Evolutionary conservation across 805 yeast genomes (phyloP).

Genomic region (Schwanniomyces sp.): DNA sequence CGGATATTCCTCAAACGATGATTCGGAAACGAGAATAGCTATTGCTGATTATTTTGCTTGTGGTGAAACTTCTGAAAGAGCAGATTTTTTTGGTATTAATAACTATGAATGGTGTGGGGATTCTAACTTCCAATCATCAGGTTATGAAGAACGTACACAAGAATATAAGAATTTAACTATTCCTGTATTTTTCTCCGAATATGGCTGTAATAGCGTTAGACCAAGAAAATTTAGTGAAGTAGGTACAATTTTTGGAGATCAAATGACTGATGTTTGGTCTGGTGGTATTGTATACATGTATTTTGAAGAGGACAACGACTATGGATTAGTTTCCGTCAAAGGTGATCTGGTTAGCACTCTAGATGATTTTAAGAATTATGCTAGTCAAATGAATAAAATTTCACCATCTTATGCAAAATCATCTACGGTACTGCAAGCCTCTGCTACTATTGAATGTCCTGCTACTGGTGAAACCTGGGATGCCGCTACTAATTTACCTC

Average conservation of each 20-base stretch:
- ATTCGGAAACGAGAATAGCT: slow-evolving; percentile 70
- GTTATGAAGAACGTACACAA: slow-evolving; percentile 68
- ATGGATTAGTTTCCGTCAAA: slow-evolving; percentile 69
- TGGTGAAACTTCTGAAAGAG: slow-evolving; percentile 63
- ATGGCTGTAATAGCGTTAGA: slow-evolving; percentile 74
- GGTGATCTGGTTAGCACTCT: slow-evolving; percentile 56
- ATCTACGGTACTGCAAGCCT: slow-evolving; percentile 32
- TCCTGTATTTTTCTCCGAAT: slow-evolving; percentile 85
- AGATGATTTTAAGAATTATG: slow-evolving; percentile 51
- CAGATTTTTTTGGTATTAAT: slow-evolving; percentile 82
- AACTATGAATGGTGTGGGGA: slow-evolving; percentile 88
- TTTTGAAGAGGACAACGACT: slow-evolving; percentile 78
- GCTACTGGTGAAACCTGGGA: slow-evolving; percentile 55
- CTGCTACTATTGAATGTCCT: slow-evolving; percentile 60
- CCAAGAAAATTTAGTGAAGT: slow-evolving; percentile 83
- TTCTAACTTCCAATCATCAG: slow-evolving; percentile 58
- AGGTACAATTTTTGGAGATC: slow-evolving; percentile 56
- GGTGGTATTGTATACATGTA: slow-evolving; percentile 95
- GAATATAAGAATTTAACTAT: slow-evolving; percentile 72
- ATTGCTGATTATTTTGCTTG: slow-evolving; percentile 87
- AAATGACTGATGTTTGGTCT: slow-evolving; percentile 90
- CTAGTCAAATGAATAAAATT: slow-evolving; percentile 33
- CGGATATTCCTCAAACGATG: slow-evolving; percentile 93
- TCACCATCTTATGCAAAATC: slow-evolving; percentile 38
- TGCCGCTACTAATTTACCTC: slow-evolving; percentile 71